Evolutionary conservation across 148 eudicot species (phyloP), one percentile per base, ranked within the genome.

Genomic region (Polygonum maritimum): DNA sequence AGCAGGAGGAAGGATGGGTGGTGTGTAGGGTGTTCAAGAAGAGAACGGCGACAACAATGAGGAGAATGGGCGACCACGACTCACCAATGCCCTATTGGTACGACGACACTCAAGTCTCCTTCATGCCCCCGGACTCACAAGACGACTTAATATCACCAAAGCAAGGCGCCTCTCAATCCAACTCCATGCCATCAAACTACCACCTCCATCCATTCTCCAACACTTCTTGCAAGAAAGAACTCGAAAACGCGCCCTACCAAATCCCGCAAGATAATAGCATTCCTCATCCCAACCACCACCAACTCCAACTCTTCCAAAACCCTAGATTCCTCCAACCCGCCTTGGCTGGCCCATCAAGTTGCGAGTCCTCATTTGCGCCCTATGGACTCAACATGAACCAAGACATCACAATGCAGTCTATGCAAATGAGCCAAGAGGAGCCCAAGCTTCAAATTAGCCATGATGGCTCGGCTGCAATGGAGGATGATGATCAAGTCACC

Each of bases 1-100:
- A 14, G 12, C 84, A 92, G 94, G 97, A 92, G 84, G 97, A 92
- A 87, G 97, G 97, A 10, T 92, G 97, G 97, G 97, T 87, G 9
- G 90, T 92, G 10, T 92, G 94, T 77, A 84, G 91, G 65, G 91
- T 87, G 54, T 92, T 90, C 92, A 92, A 88, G 92, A 92, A 92
- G 81, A 80, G 89, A 82, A 74, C 44, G 45, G 80, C 88, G 36
- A 75, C 91, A 39, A 79, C 86, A 12, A 81, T 86, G 79, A 83
- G 86, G 21, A 88, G 79, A 73, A 69, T 84, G 21, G 75, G 77
- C 3, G 94, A 84, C 13, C 87, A 87, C 19, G 71, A 67, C 35
- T 87, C 83, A 4, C 87, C 92, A 1, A 1, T 67, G 19, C 92
- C 90, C 41, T 83, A 73, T 67, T 92, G 97, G 97, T 90, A 88